Evolutionary conservation across 371 early-diverging fungal species (phyloP), one percentile per base, ranked within the genome.

Genomic region (Mucor lusitanicus): DNA sequence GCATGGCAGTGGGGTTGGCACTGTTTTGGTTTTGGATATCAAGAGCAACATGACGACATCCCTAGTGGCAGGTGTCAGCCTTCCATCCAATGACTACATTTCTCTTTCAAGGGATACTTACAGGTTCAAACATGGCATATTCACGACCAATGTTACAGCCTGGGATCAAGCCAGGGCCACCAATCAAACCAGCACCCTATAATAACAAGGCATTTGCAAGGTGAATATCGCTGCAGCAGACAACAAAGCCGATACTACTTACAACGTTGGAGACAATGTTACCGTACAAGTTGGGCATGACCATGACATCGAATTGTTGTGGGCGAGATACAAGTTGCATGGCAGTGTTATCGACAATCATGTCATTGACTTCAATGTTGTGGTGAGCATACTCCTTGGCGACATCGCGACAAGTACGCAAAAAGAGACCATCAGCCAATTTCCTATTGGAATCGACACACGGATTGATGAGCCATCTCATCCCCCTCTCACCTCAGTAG

Each of bases 281-380:
- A 71, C 99, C 99, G 81, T 98, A 98, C 82, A 98, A 87, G 88
- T 98, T 98, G 63, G 97, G 97, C 88, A 94, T 94, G 59, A 98
- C 97, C 87, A 98, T 91, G 40, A 98, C 98, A 80, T 97, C 98
- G 68, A 98, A 98, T 81, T 97, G 98, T 76, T 91, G 91, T 63
- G 99, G 99, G 78, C 88, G 92, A 71, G 95, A 91, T 23, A 97
- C 97, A 28, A 98, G 90, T 84, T 98, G 99, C 99, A 98, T 98
- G 61, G 98, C 92, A 56, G 97, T 92, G 86, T 97, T 97, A 84
- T 98, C 99, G 68, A 98, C 98, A 82, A 98, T 97, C 98, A 98
- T 97, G 80, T 97, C 97, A 69, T 94, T 89, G 75, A 94, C 92
- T 82, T 90, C 81, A 79, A 98, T 93, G 46, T 94, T 94, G 50